phyloP scores from a whole-genome alignment of 2,329 filamentous ascomycete species.

The Paracoccidioides brasiliensis region DNA sequence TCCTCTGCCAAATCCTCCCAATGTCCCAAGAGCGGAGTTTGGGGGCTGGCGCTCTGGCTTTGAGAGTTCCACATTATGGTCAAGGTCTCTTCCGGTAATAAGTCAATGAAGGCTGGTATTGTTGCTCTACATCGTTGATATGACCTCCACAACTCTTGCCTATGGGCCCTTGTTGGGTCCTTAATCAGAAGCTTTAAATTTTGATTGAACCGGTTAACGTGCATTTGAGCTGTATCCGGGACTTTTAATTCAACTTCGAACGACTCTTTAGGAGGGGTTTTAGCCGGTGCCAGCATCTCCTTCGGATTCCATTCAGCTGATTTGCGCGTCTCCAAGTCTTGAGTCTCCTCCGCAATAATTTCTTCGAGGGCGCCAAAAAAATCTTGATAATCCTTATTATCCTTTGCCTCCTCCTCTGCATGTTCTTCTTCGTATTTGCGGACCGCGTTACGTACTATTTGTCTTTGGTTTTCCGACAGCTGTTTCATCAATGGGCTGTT shows the following conservation, averaged over 20 bases:
- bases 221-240: slow-evolving; percentile 24
- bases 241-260: slow-evolving; percentile 24
- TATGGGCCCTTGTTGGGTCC: slow-evolving; percentile 19
- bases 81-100: slow-evolving; percentile 50
- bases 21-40: slow-evolving; percentile 43
- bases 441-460: slow-evolving; percentile 30
- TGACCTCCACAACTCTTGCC: slow-evolving; percentile 35
- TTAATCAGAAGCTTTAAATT: slow-evolving; percentile 21
- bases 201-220: slow-evolving; percentile 29
- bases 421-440: slow-evolving; percentile 29
- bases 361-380: slow-evolving; percentile 18
- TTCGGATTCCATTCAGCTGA: slow-evolving; percentile 16
- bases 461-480: slow-evolving; percentile 30
- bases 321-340: not conserved
- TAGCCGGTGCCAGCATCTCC: slow-evolving; percentile 13
- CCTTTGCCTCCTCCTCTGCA: slow-evolving; percentile 12
- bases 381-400: slow-evolving; percentile 1
- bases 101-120: slow-evolving; percentile 36
- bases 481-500: slow-evolving; percentile 32
- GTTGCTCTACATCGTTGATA: slow-evolving; percentile 38
- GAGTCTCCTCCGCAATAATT: slow-evolving; percentile 21
- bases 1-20: slow-evolving; percentile 52
- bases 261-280: slow-evolving; percentile 12
- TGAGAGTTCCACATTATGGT: slow-evolving; percentile 53
- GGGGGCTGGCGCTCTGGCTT: slow-evolving; percentile 29